A percentile compares a stretch with the other conserved stretches of the same genome.
Evolutionary conservation across 139 green algal species (phyloP).

Genomic region (Mychonastes homosphaera): DNA sequence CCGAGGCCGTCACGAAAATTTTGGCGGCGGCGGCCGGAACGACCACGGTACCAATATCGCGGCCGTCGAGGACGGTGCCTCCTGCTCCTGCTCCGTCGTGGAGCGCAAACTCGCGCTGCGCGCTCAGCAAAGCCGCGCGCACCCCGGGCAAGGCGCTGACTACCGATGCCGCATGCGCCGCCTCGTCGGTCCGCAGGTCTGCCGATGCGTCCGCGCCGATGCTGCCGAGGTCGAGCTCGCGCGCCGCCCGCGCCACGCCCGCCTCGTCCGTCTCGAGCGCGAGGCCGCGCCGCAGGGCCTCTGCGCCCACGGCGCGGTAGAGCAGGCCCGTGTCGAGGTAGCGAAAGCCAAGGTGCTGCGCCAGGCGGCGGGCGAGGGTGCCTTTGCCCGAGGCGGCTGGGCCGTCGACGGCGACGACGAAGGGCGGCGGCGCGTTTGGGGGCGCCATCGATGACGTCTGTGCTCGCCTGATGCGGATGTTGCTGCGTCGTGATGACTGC

Average conservation of each 20-base stretch:
- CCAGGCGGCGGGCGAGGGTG: background rate
- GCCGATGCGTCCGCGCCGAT: background rate
- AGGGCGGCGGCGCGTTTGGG: background rate
- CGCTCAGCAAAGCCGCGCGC: background rate
- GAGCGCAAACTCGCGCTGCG: background rate
- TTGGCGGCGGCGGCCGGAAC: conserved; percentile 1
- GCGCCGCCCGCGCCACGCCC: background rate
- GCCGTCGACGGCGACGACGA: conserved; percentile 5
- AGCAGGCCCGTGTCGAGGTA: conserved; percentile 8
- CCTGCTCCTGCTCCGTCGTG: background rate
- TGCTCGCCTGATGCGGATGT: too few relatives aligned
- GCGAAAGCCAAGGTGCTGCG: background rate
- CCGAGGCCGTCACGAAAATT: conserved; percentile 3
- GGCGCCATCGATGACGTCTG: too few relatives aligned
- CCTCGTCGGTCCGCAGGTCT: background rate
- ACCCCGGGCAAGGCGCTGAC: background rate
- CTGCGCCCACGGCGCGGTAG: conserved; percentile 2
- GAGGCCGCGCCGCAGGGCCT: background rate
- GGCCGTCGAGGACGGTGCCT: conserved; percentile 4
- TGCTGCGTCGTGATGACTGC: too few relatives aligned
- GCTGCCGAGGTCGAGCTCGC: background rate
- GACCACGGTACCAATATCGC: conserved; percentile 2
- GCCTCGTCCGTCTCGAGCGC: conserved; percentile 2
- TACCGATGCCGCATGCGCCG: background rate
- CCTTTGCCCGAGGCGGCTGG: conserved; percentile 9